These are phyloP conservation scores for Apiosordaria backusii DNA, from an alignment of 495 filamentous ascomycete genomes.

Conservation along the genomic window DNA sequence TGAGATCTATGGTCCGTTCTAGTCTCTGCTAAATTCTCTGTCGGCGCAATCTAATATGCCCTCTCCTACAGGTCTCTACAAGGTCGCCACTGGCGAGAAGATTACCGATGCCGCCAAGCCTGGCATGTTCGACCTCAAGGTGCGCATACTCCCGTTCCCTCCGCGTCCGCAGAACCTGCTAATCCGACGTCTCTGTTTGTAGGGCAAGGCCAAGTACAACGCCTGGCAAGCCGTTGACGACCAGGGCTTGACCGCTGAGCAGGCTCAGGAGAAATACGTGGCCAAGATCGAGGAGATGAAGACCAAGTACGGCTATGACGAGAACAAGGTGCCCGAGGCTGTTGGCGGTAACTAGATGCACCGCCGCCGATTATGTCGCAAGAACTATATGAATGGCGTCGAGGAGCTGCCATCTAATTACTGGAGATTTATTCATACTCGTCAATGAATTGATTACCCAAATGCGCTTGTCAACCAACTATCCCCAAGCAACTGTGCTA, in stretches of 20 bases:
- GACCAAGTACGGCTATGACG: slow-evolving; percentile 60
- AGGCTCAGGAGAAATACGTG: slow-evolving; percentile 76
- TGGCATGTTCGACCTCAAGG: slow-evolving; percentile 57
- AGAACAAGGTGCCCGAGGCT: slow-evolving; percentile 52
- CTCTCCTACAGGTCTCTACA: slow-evolving; percentile 45
- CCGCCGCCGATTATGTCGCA: not conserved
- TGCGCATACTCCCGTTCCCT: slow-evolving; percentile 26
- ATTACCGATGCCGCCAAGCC: slow-evolving; percentile 42
- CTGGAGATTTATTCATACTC: not conserved
- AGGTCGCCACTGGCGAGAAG: slow-evolving; percentile 50
- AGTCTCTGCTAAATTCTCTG: not conserved
- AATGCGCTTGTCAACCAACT: too few relatives aligned
- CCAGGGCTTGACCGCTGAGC: slow-evolving; percentile 52
- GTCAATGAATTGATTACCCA: not conserved
- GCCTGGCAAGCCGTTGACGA: slow-evolving; percentile 67
- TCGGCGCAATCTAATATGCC: not conserved
- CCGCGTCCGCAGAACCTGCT: not conserved
- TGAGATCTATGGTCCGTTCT: slow-evolving; percentile 45
- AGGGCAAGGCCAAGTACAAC: slow-evolving; percentile 77
- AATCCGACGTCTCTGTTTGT: slow-evolving; percentile 3
- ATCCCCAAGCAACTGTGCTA: not conserved
- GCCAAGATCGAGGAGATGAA: slow-evolving; percentile 65
- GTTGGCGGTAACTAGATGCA: slow-evolving; percentile 35
- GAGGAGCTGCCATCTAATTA: not conserved
- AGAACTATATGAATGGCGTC: not conserved